Evolutionary conservation across 2,329 filamentous ascomycete species (phyloP), one percentile per base, ranked within the genome.

Genomic region (Ceratocystis albifundus): DNA sequence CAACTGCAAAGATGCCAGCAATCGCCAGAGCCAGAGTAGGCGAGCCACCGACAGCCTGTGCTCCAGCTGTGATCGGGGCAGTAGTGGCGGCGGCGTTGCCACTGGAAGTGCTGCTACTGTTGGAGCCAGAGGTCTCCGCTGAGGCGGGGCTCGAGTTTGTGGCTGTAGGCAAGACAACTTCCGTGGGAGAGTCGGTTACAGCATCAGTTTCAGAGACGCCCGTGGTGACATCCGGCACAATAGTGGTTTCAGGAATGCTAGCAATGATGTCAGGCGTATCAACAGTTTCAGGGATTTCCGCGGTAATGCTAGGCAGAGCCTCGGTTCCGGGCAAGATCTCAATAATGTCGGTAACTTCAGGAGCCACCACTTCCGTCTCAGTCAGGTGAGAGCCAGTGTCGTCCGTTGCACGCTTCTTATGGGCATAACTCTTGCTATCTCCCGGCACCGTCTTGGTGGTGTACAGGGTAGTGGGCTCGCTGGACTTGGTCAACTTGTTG

Each of bases 401-500:
- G 7, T 25, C n/a, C 20, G 22, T 25, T 22, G 48, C 48, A 25
- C 53, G 28, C 25, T 32, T 12, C 10, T 57, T 30, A 30, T 28
- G 25, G 28, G 28, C 53, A 30, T 55, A 25, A 20, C 12, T 30
- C 25, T n/a, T n/a, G 53, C 17, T 17, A 12, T 30, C 53, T n/a
- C 17, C n/a, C 12, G 63, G 20, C 32, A 45, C 48, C 10, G 63
- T 57, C 3, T 17, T 44, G 28, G 63, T 57, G 10, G 63, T 65
- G 46, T 50, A 57, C 63, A 65, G 50, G 30, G 63, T 65, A 32
- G 8, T 65, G 7, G 63, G 63, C 20, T 12, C 36, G 5, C 4
- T 32, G 3, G 50, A 32, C n/a, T 30, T 45, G 45, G 17, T 25
- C 63, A 17, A 45, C 7, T 1, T 36, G 4, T 44, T 28, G 50